Evolutionary conservation across 345 rosid genomes (phyloP), one percentile per base, ranked within the genome.

Genomic region (Populus nigra): DNA sequence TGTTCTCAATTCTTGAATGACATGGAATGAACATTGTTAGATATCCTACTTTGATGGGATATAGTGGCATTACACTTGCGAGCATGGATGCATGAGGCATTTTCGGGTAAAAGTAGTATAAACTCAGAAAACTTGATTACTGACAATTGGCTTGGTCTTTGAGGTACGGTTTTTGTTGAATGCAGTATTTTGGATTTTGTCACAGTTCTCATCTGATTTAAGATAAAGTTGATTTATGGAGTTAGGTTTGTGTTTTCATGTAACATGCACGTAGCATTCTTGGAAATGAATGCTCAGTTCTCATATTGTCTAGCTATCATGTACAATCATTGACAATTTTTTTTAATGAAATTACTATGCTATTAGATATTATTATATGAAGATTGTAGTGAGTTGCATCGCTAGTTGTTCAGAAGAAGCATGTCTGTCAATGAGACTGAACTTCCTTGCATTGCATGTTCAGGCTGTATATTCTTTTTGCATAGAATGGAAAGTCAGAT

Each of bases 31-130:
- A 31, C 5, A 17, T 35, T 17, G 22, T 65, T 18, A 27, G 38
- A 65, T 17, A 35, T 65, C 11, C 11, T 59, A 59, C 29, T 59
- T n/a, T 10, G 15, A 23, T 73, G 62, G 59, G 41, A 80, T n/a
- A 47, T 69, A 29, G 62, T 77, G 68, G 45, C 47, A 5, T 65
- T 74, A 43, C 62, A 31, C 71, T 73, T 76, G 39, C 18, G 8
- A 41, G 12, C 38, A 20, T 74, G 73, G 68, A 22, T 71, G 31
- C 31, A 38, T 49, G 69, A 35, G 25, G 73, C 65, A 11, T 27
- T 49, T 65, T 33, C 20, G 50, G 65, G 23, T 36, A 49, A 20
- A 25, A 25, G 6, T 20, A 23, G 3, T 7, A 15, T 65, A 59
- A 65, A 33, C 27, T 38, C 8, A 31, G 49, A 16, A 25, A 25